Conservation (phyloP, 148 eudicot genomes). For the Fallopia convolvulus region DNA sequence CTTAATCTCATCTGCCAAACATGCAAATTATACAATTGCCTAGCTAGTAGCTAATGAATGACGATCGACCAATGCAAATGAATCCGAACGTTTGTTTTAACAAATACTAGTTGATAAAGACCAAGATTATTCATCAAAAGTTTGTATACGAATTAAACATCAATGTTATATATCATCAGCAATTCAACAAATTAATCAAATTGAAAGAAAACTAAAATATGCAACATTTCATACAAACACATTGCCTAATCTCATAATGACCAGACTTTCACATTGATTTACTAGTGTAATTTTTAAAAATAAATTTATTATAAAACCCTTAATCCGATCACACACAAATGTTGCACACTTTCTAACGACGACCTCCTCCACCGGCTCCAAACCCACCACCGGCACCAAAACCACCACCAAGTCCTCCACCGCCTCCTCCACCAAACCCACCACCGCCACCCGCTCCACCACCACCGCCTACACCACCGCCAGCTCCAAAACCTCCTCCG, state of each 20-base stretch:
- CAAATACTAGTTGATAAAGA: too few relatives aligned
- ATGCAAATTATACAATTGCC: too few relatives aligned
- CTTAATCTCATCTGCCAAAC: too few relatives aligned
- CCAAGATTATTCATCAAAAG: too few relatives aligned
- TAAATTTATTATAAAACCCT: background rate
- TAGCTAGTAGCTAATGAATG: too few relatives aligned
- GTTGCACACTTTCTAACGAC: background rate
- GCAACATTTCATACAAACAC: background rate
- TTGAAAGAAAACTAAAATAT: background rate
- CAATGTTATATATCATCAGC: background rate
- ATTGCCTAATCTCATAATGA: background rate
- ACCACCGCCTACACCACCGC: background rate
- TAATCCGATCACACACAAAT: background rate
- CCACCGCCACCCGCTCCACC: conserved; percentile 7
- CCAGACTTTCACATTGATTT: background rate
- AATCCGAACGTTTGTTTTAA: too few relatives aligned
- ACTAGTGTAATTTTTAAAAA: background rate
- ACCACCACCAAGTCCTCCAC: conserved; percentile 1
- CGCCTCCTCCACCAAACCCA: conserved; percentile 2
- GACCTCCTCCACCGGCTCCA: conserved; percentile 5
- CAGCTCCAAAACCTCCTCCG: conserved; percentile 3
- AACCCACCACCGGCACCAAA: conserved; percentile 2
- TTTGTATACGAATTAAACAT: background rate
- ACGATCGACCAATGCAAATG: too few relatives aligned
- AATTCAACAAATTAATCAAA: background rate